Conservation (phyloP, 805 yeast species). For the baker's yeast (Saccharomyces cerevisiae) region DNA sequence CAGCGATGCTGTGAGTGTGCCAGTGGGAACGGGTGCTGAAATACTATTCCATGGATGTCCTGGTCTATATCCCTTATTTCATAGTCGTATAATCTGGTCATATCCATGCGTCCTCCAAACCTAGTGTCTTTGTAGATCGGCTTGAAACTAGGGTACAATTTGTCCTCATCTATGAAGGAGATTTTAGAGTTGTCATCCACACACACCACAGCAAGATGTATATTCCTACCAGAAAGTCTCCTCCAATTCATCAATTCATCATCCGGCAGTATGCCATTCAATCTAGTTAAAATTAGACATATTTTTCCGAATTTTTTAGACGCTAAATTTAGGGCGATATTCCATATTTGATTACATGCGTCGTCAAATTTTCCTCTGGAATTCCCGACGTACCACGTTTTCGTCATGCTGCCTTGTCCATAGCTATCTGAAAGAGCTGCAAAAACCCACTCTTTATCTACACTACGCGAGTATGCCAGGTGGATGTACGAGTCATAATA, state of each 20-base stretch:
- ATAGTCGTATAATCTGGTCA: constrained; percentile 19
- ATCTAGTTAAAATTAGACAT: constrained; percentile 58
- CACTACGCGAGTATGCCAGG: constrained; percentile 74
- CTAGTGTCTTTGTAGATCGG: constrained; percentile 27
- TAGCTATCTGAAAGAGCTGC: constrained; percentile 87
- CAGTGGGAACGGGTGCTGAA: constrained; percentile 54
- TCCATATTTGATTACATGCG: constrained; percentile 62
- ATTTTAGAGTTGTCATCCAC: constrained; percentile 53
- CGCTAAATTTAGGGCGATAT: constrained; percentile 42
- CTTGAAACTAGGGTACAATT: constrained; percentile 30
- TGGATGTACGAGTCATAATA: constrained; percentile 64
- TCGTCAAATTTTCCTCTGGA: constrained; percentile 38
- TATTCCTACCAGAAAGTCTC: constrained; percentile 49
- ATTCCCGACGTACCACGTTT: constrained; percentile 50
- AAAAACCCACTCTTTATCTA: constrained; percentile 74
- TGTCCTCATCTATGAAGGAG: constrained; percentile 26
- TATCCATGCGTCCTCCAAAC: constrained; percentile 10
- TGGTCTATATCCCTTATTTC: constrained; percentile 42
- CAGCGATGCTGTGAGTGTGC: constrained; percentile 63
- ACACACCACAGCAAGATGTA: constrained; percentile 62
- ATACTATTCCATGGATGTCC: constrained; percentile 48
- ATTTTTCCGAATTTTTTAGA: constrained; percentile 39
- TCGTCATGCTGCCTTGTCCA: constrained; percentile 54
- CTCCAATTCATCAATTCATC: constrained; percentile 79
- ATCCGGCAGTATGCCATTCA: constrained; percentile 69